Conservation (phyloP, 306 rosid genomes). For the Corylus americana region DNA sequence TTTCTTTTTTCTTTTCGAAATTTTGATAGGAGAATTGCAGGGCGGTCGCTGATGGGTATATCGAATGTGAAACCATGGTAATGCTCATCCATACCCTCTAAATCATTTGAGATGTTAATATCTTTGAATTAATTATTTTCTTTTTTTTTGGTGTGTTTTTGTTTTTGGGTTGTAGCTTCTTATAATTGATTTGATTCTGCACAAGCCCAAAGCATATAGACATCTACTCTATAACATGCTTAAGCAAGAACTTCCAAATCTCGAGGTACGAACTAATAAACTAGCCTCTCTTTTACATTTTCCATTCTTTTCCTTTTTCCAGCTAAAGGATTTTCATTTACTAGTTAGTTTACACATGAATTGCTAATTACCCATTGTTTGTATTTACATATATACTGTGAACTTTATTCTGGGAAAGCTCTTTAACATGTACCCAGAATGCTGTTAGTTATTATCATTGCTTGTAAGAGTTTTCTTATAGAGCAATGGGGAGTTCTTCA, state of each 20-base stretch:
- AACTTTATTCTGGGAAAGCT: not conserved
- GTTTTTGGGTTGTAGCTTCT: conserved; percentile 50
- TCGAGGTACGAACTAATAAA: conserved; percentile 41
- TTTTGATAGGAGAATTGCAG: conserved; percentile 65
- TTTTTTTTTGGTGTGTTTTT: not conserved
- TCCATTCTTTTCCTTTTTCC: not conserved
- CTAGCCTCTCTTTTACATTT: not conserved
- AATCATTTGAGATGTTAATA: not conserved
- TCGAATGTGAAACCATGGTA: conserved; percentile 86
- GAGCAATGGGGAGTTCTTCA: not conserved
- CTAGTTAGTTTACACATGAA: not conserved
- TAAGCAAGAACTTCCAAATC: conserved; percentile 41
- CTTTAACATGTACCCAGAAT: not conserved
- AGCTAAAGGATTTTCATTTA: not conserved
- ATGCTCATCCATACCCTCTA: not conserved
- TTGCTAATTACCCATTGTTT: not conserved
- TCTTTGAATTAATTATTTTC: not conserved
- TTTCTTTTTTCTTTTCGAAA: not conserved
- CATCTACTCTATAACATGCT: conserved; percentile 78
- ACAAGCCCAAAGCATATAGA: conserved; percentile 78
- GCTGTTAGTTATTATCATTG: not conserved
- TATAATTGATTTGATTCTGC: conserved; percentile 78
- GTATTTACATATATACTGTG: not conserved
- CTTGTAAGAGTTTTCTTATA: not conserved
- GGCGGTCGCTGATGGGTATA: conserved; percentile 77